Conservation (phyloP, 2,329 filamentous ascomycete genomes). For the Rutstroemia sp. region DNA sequence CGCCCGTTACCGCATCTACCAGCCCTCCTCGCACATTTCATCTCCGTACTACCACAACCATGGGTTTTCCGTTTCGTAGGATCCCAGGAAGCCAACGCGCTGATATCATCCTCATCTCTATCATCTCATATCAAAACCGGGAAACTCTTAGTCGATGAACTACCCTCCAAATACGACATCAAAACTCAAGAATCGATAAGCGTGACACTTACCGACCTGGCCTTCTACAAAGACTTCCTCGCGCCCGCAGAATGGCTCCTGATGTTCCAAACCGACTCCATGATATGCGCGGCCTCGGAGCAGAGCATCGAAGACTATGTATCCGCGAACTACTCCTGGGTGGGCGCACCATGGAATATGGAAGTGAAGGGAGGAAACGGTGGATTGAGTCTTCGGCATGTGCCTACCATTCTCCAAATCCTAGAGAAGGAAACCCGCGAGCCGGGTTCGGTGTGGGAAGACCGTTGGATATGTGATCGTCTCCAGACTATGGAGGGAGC, state of each 20-base stretch:
- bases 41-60: conserved; percentile 45
- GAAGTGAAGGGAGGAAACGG: conserved; percentile 25
- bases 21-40: conserved; percentile 48
- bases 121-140: conserved; percentile 30
- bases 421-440: conserved; percentile 33
- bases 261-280: conserved; percentile 47
- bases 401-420: conserved; percentile 17
- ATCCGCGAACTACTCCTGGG: conserved; percentile 41
- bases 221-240: conserved; percentile 46
- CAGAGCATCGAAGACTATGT: conserved; percentile 42
- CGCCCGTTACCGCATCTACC: conserved; percentile 42
- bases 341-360: conserved; percentile 26
- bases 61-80: conserved; percentile 51
- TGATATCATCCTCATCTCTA: conserved; percentile 34
- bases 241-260: conserved; percentile 45
- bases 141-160: conserved; percentile 30
- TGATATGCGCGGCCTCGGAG: conserved; percentile 46
- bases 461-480: conserved; percentile 44
- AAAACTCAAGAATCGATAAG: conserved; percentile 39
- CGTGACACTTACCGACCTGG: conserved; percentile 41
- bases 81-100: conserved; percentile 37
- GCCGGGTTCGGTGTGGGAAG: conserved; percentile 41
- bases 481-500: conserved; percentile 29
- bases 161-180: conserved; percentile 42
- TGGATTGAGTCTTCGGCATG: conserved; percentile 22